Conservation (phyloP, 2,329 filamentous ascomycete genomes). For the Seiridium unicorne region DNA sequence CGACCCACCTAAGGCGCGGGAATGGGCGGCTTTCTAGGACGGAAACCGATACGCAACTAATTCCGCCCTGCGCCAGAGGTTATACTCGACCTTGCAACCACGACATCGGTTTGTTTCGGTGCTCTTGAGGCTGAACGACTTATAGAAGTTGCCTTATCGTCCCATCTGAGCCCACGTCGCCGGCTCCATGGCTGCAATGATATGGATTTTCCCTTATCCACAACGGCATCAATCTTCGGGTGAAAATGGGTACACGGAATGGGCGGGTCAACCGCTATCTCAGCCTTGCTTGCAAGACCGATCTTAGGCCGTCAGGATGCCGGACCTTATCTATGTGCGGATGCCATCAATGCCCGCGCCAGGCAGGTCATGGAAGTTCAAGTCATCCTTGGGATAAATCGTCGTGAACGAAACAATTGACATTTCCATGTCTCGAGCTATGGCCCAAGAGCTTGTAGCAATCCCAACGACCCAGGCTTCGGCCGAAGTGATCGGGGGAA, state of each 20-base stretch:
- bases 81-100: neutral
- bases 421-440: neutral
- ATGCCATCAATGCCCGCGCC: neutral
- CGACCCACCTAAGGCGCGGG: neutral
- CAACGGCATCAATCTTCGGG: neutral
- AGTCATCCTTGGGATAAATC: neutral
- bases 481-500: neutral
- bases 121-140: neutral
- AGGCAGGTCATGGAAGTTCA: neutral
- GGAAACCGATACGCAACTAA: slow-evolving; percentile 1
- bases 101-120: neutral
- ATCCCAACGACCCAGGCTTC: neutral
- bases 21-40: neutral
- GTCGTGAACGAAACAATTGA: no score
- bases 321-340: neutral
- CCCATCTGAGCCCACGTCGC: slow-evolving; percentile 3
- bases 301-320: neutral
- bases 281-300: neutral
- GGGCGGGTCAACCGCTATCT: neutral
- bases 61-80: neutral
- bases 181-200: neutral
- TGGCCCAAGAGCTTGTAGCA: neutral
- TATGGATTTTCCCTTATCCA: neutral
- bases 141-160: neutral
- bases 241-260: neutral